A percentile compares a stretch with the other conserved stretches of the same genome.
These are phyloP conservation scores for Dendrobium nobile DNA, from an alignment of 106 monocot species.

Conservation along the genomic window DNA sequence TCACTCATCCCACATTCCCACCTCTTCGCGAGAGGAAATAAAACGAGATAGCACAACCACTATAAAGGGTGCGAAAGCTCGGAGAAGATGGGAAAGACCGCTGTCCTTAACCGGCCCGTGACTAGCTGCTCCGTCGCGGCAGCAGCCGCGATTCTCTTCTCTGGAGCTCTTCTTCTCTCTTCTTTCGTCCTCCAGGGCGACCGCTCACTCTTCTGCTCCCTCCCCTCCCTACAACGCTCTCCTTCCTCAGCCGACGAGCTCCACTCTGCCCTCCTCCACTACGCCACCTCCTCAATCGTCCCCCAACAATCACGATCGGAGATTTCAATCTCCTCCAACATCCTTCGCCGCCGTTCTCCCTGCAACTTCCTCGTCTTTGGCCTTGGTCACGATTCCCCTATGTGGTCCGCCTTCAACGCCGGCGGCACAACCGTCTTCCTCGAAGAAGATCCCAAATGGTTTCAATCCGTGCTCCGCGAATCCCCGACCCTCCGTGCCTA, in stretches of 20 bases:
- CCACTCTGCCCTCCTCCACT: slow-evolving; percentile 36
- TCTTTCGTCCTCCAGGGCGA: not conserved
- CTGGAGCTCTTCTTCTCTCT: slow-evolving; percentile 1
- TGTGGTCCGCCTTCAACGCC: slow-evolving; percentile 81
- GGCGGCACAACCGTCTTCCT: slow-evolving; percentile 76
- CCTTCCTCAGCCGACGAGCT: slow-evolving; percentile 15
- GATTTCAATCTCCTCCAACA: slow-evolving; percentile 54
- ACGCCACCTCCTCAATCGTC: slow-evolving; percentile 39
- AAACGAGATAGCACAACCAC: not conserved
- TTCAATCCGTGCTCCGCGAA: slow-evolving; percentile 18
- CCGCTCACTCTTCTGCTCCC: not conserved
- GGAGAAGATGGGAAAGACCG: not conserved
- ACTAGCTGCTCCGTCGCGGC: slow-evolving; percentile 11
- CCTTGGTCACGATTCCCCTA: slow-evolving; percentile 64
- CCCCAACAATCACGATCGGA: slow-evolving; percentile 63
- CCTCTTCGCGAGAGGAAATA: not conserved
- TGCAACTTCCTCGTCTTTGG: slow-evolving; percentile 95
- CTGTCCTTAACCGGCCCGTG: not conserved
- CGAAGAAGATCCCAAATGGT: slow-evolving; percentile 78
- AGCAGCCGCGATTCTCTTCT: not conserved
- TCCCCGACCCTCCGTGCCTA: slow-evolving; percentile 22
- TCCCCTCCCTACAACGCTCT: not conserved
- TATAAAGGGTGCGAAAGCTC: not conserved
- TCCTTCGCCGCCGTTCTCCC: slow-evolving; percentile 41
- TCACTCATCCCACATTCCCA: not conserved